Evolutionary conservation across 2,329 filamentous ascomycete species (phyloP), one percentile per base, ranked within the genome.

Genomic region (Colletotrichum coccodes): DNA sequence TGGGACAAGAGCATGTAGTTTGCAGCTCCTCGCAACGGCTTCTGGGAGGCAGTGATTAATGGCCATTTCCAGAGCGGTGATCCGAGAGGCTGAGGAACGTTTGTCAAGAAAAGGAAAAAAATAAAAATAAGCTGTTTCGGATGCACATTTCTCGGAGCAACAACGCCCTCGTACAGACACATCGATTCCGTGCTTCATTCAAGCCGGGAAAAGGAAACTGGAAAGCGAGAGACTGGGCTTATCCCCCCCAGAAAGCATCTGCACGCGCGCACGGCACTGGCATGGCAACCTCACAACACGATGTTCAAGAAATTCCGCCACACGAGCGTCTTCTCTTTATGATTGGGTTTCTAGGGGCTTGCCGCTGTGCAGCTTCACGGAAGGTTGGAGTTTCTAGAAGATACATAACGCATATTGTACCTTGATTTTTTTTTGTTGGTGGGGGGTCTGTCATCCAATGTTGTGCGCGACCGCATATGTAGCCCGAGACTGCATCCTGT

Each of bases 401-500:
- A 34, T 12, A 11, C 30, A 14, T 18, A 23, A 34, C 30, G 32
- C 49, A 16, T 38, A 38, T 38, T 34, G 49, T 34, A 30, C 30
- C 57, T 40, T 18, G n/a, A 9, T 46, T 28, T 16, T 14, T 40
- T 9, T 36, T 21, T 44, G 14, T 11, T 34, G 40, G n/a, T 30
- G 16, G 9, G 11, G n/a, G 53, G 64, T 67, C 64, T 58, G 52
- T 64, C 64, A 46, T 64, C 60, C 44, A 50, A 68, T 64, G 36
- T 68, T 50, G 53, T 42, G 50, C 34, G 57, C 57, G 63, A 47
- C 47, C 47, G 58, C 16, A 28, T 11, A 50, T 62, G 63, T 36
- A 38, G 52, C 21, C 60, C 64, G 60, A 50, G 60, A 44, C 52
- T 34, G 42, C 52, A 34, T 49, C n/a, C 36, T 42, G 59, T 58